Conservation (phyloP, 768 basidiomycete genomes). For the Xanthoconium purpureum region DNA sequence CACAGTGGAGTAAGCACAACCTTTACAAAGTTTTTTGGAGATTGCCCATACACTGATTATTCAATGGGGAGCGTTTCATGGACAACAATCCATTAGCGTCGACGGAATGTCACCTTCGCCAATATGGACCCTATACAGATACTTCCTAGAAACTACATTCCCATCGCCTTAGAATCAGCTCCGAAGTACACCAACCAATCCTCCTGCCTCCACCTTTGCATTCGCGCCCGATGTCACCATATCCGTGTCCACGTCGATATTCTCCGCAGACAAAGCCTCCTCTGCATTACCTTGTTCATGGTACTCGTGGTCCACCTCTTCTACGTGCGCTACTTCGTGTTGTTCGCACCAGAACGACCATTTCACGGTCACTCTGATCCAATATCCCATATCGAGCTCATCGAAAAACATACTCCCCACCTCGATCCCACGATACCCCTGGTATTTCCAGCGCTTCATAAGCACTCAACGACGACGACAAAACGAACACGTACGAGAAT, state of each 20-base stretch:
- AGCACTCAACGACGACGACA: not conserved
- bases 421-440: constrained; percentile 7
- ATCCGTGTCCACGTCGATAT: no score
- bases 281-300: not conserved
- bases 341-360: not conserved
- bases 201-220: no score
- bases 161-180: no score
- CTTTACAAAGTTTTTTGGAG: no score
- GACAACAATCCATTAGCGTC: no score
- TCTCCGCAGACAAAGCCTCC: not conserved
- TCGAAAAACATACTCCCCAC: not conserved
- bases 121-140: no score
- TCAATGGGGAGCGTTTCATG: no score
- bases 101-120: no score
- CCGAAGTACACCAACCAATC: not conserved
- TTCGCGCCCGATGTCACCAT: not conserved
- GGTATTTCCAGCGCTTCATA: no score
- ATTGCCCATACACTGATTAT: no score
- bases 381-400: constrained; percentile 21
- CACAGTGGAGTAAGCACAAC: no score
- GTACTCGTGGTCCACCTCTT: not conserved
- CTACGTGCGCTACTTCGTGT: not conserved
- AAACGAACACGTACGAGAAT: constrained; percentile 10
- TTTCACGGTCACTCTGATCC: constrained; percentile 6
- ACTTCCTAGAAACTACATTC: no score